Percentiles rank a stretch among this genome's conserved stretches.
Evolutionary conservation across 2,329 filamentous ascomycete genomes (phyloP).

Genomic region (Hypoxylon rubiginosum): DNA sequence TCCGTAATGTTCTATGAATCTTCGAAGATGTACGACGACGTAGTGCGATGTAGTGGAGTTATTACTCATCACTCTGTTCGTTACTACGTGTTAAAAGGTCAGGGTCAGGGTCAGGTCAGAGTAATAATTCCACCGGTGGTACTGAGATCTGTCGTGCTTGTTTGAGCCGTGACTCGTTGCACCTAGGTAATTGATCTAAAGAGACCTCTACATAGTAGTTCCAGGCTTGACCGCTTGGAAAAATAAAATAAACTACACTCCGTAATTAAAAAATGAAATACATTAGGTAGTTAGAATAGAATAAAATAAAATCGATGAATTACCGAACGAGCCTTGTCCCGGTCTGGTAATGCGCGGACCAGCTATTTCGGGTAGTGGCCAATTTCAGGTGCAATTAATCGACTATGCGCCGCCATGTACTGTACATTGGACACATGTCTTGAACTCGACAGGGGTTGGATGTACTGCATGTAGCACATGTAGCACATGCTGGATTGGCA

Average conservation of each 20-base stretch:
- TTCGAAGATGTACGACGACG: no score
- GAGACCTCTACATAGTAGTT: conserved; percentile 8
- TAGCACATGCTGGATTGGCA: conserved; percentile 44
- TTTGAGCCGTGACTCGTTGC: conserved; percentile 3
- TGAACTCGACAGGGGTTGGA: conserved; percentile 27
- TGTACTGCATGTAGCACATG: no score
- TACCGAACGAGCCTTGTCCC: conserved; percentile 34
- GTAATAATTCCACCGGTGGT: conserved; percentile 8
- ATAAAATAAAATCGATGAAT: conserved; percentile 20
- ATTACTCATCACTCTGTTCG: conserved; percentile 24
- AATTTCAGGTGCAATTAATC: conserved; percentile 50
- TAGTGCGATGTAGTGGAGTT: conserved; percentile 40
- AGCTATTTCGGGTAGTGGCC: conserved; percentile 46
- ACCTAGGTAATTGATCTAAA: conserved; percentile 8
- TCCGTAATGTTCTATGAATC: conserved; percentile 40
- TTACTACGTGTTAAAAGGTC: background rate
- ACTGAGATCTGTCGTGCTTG: conserved; percentile 15
- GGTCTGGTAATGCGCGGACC: conserved; percentile 30
- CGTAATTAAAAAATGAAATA: conserved; percentile 9
- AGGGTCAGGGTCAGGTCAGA: no score
- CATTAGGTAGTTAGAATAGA: no score
- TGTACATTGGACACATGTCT: conserved; percentile 45
- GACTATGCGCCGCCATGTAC: conserved; percentile 44
- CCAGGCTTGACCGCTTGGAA: conserved; percentile 5
- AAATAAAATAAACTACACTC: conserved; percentile 3